Conservation (phyloP, 768 basidiomycete genomes). For the Mycena kentingensis region DNA sequence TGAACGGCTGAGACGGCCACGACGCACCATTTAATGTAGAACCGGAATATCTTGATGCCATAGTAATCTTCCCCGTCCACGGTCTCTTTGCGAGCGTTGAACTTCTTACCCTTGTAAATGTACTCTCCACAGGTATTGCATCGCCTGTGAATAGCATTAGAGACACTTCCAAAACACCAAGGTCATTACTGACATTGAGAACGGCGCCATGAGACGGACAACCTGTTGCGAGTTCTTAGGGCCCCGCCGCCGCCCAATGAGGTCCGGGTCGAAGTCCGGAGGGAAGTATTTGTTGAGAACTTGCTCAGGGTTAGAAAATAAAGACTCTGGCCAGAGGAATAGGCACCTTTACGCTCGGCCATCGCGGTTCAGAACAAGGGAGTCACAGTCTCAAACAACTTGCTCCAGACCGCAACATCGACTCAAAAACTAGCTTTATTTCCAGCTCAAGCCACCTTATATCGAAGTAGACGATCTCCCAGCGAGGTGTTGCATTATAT, state of each 20-base stretch:
- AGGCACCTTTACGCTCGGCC: conserved; percentile 81
- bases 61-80: conserved; percentile 97
- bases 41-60: conserved; percentile 95
- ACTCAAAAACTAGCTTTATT: not conserved
- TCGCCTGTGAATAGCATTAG: conserved; percentile 57
- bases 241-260: conserved; percentile 88
- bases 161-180: not conserved
- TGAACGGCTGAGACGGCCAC: conserved; percentile 6
- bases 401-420: not conserved
- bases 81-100: conserved; percentile 98
- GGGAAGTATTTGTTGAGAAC: conserved; percentile 96
- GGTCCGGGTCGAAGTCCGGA: conserved; percentile 96
- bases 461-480: too few species aligned
- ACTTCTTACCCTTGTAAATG: conserved; percentile 99
- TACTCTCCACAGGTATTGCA: conserved; percentile 98
- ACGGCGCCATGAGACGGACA: conserved; percentile 98
- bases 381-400: not conserved
- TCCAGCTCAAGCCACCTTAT: too few species aligned
- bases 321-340: not conserved
- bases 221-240: conserved; percentile 96
- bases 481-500: too few species aligned
- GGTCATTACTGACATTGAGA: conserved; percentile 76
- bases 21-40: conserved; percentile 87
- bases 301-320: conserved; percentile 30
- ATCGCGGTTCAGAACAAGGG: conserved; percentile 42